Percentiles rank a stretch among this genome's conserved stretches.
phyloP scores from a whole-genome alignment of 2,329 filamentous ascomycete genomes.

The Herpomyces periplanetae region DNA sequence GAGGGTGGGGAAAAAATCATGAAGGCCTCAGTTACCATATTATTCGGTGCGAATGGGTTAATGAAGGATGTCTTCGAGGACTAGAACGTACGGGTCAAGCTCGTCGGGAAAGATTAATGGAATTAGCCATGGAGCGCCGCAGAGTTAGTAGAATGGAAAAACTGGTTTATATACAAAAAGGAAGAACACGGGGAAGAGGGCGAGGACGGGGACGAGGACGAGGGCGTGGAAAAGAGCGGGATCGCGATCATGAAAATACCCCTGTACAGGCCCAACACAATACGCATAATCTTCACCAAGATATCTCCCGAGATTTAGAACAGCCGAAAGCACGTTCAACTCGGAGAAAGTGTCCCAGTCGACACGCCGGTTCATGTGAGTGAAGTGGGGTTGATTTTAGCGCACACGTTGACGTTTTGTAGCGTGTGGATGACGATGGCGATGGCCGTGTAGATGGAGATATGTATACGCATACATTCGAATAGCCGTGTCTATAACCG shows the following conservation, averaged over 20 bases:
- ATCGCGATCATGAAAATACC: no score
- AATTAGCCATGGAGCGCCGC: conserved; percentile 9
- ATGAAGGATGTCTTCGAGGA: conserved; percentile 13
- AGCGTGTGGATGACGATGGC: conserved; percentile 9
- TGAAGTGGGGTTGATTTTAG: conserved; percentile 5
- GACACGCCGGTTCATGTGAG: no score
- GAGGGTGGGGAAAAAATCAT: conserved; percentile 33
- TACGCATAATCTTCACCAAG: no score
- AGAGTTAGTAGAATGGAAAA: conserved; percentile 9
- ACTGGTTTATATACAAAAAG: conserved; percentile 12
- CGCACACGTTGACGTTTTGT: conserved; percentile 7
- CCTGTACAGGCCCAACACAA: no score
- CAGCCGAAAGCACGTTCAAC: conserved; percentile 6
- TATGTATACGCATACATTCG: no score
- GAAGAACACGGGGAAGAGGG: conserved; percentile 8
- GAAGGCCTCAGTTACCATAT: conserved; percentile 73
- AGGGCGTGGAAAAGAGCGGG: conserved; percentile 4
- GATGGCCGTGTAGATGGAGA: conserved; percentile 9
- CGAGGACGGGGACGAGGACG: conserved; percentile 9
- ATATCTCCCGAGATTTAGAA: no score
- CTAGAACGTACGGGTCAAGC: not conserved
- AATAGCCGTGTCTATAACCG: no score
- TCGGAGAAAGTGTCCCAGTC: conserved; percentile 6
- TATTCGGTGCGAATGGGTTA: conserved; percentile 41
- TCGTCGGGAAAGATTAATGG: not conserved